Base-by-base conservation (phyloP, 2,329 filamentous ascomycete genomes). In the Xylariales sp. region DNA sequence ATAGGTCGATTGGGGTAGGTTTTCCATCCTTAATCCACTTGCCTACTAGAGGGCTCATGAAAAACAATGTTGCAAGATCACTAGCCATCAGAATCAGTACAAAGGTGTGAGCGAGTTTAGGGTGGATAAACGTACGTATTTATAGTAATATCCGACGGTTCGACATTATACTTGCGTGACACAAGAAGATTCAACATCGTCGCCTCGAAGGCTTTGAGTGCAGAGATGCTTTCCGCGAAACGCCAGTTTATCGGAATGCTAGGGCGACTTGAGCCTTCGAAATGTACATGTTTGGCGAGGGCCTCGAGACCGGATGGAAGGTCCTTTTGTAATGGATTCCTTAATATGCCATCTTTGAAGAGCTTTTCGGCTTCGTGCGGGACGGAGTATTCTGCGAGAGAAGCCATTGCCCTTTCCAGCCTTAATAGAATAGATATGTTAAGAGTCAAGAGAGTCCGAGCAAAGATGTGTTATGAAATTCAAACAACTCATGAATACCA, bases 211-310 rank as follows among this genome's bases (percentile, higher is more conserved):
- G 67, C 67, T 46, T 67, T 69, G 5, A 69, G 61, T 5, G 64
- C 67, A 23, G 64, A 67, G 8, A 67, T 67, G 41, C 64, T 67
- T 32, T 69, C 67, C 4, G 67, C 48, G 34, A 67, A 64, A 1
- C 65, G 64, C 60, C 60, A 69, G n/a, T 67, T 67, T 34, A 64
- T 69, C 3, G 67, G 64, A 3, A 69, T 28, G n/a, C 32, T 67
- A 3, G 67, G 67, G 4, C n/a, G 43, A 6, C n/a, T 50, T 49
- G 60, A 66, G 7, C 60, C 64, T 41, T 57, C 50, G 52, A 69
- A 69, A 16, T 57, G 60, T 0, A 64, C 67, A 55, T 49, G n/a
- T 36, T 58, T 46, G 23, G 64, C 64, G 3, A 69, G 41, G 18
- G n/a, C 34, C 28, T 36, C n/a, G 5, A 69, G 50, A 12, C 48